Evolutionary conservation across 1,139 yeast species (phyloP).

Genomic region (Geotrichum klebahnii): DNA sequence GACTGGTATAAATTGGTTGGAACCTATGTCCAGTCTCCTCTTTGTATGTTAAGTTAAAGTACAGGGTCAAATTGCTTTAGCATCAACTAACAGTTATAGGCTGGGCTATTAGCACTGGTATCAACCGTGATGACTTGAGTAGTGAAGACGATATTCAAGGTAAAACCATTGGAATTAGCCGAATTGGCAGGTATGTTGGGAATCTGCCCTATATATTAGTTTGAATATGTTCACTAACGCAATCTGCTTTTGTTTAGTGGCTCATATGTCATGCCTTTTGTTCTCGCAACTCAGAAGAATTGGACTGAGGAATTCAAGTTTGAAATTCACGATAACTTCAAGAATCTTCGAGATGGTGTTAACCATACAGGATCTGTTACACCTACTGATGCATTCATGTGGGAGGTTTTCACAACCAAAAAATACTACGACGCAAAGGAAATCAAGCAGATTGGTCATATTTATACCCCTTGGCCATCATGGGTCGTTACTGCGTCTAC

Average conservation of each 20-base stretch:
- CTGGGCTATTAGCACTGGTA: slow-evolving; percentile 87
- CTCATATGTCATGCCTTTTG: slow-evolving; percentile 86
- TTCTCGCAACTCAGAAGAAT: slow-evolving; percentile 58
- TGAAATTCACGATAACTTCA: slow-evolving; percentile 62
- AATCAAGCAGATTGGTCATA: slow-evolving; percentile 77
- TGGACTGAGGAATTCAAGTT: slow-evolving; percentile 46
- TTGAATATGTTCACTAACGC: not conserved
- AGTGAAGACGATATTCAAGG: slow-evolving; percentile 55
- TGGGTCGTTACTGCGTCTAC: slow-evolving; percentile 70
- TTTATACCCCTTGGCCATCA: slow-evolving; percentile 94
- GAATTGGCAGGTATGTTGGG: slow-evolving; percentile 53
- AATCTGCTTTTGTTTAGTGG: slow-evolving; percentile 47
- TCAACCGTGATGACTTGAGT: slow-evolving; percentile 51
- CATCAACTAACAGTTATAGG: slow-evolving; percentile 22
- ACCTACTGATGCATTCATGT: slow-evolving; percentile 81
- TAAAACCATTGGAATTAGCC: slow-evolving; percentile 68
- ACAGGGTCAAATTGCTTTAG: not conserved
- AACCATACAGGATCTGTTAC: slow-evolving; percentile 45
- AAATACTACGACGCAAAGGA: slow-evolving; percentile 76
- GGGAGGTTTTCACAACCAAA: slow-evolving; percentile 91
- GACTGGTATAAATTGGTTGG: slow-evolving; percentile 64
- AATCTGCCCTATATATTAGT: not conserved
- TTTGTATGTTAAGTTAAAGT: slow-evolving; percentile 41
- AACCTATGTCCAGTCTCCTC: slow-evolving; percentile 79
- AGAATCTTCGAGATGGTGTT: slow-evolving; percentile 74